Evolutionary conservation across 2,329 filamentous ascomycete species (phyloP).

Genomic region (Aspergillus sp.): DNA sequence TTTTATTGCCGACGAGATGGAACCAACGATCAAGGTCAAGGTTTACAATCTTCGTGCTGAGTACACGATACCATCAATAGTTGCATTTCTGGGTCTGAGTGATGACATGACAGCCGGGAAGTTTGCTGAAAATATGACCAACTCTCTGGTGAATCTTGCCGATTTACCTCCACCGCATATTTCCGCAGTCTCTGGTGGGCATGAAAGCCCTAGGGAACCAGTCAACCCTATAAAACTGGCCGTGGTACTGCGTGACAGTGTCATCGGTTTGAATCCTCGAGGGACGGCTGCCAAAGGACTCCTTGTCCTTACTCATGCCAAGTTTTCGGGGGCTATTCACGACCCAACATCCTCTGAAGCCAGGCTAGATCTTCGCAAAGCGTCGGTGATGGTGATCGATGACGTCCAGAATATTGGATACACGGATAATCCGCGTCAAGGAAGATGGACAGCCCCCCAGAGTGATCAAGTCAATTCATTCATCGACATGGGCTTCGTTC

Average conservation of each 20-base stretch:
- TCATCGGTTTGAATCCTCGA: slow-evolving; percentile 80
- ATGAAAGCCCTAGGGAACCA: slow-evolving; percentile 19
- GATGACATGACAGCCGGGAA: slow-evolving; percentile 68
- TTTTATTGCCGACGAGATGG: slow-evolving; percentile 90
- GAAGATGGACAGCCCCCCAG: slow-evolving; percentile 24
- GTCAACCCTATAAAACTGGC: slow-evolving; percentile 52
- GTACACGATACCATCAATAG: slow-evolving; percentile 79
- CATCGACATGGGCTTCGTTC: slow-evolving; percentile 70
- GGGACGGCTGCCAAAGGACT: slow-evolving; percentile 72
- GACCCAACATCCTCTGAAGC: slow-evolving; percentile 63
- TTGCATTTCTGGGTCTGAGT: slow-evolving; percentile 71
- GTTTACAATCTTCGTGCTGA: slow-evolving; percentile 81
- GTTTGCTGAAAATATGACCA: slow-evolving; percentile 70
- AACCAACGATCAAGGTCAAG: slow-evolving; percentile 85
- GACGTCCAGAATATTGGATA: slow-evolving; percentile 55
- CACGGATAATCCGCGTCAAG: slow-evolving; percentile 30
- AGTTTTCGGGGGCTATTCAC: slow-evolving; percentile 65
- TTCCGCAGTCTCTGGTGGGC: slow-evolving; percentile 13
- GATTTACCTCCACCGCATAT: slow-evolving; percentile 46
- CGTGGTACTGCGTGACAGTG: slow-evolving; percentile 74
- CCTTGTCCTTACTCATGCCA: slow-evolving; percentile 74
- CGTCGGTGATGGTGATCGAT: slow-evolving; percentile 79
- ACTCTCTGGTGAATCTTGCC: slow-evolving; percentile 74
- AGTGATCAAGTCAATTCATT: slow-evolving; percentile 50
- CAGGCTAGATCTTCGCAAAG: slow-evolving; percentile 69